Conservation (phyloP, 805 yeast species). For the Candida nanaspora region DNA sequence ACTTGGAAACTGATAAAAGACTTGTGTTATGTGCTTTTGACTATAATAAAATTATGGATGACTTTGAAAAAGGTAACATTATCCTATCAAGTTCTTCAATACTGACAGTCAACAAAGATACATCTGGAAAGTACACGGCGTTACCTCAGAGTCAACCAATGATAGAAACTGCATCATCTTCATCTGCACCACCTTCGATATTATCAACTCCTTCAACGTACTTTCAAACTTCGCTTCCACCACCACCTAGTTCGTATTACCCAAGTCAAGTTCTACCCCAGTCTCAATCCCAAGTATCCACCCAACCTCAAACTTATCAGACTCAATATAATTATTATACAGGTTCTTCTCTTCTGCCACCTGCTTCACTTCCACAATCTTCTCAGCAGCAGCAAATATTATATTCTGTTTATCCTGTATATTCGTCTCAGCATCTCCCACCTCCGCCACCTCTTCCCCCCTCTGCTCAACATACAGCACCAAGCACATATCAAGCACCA, state of each 20-base stretch:
- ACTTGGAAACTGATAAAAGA: slow-evolving; percentile 21
- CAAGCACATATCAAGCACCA: too few species aligned
- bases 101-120: neutral
- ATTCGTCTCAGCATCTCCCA: too few species aligned
- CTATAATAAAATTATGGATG: slow-evolving; percentile 10
- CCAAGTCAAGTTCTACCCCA: neutral
- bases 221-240: too few species aligned
- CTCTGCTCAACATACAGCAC: too few species aligned
- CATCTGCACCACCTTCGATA: too few species aligned
- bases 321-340: neutral
- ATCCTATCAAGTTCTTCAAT: slow-evolving; percentile 1
- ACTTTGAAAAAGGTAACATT: slow-evolving; percentile 1
- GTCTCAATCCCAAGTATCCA: neutral
- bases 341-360: neutral
- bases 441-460: too few species aligned
- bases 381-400: neutral
- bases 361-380: neutral
- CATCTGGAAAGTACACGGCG: too few species aligned
- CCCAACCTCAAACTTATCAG: neutral
- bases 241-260: neutral
- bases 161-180: neutral
- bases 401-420: neutral
- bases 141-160: too few species aligned
- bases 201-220: too few species aligned
- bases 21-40: slow-evolving; percentile 25